Evolutionary conservation across 768 basidiomycete genomes (phyloP), one percentile per base, ranked within the genome.

Genomic region (Mrakia hoshinonis): DNA sequence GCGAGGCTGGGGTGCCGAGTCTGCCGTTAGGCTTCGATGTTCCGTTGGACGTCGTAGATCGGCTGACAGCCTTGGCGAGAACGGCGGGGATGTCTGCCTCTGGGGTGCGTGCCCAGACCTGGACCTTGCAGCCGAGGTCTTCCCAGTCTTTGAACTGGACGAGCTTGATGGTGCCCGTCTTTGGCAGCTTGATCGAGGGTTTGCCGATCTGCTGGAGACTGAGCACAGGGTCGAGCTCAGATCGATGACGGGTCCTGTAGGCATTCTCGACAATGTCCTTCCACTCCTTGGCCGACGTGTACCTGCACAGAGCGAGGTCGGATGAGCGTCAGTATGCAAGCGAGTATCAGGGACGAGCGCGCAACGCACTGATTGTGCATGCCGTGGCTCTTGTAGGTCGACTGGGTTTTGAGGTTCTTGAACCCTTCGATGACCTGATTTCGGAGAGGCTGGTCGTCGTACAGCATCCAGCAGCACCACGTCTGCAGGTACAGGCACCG

Each of bases 281-380:
- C 51, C 51, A 52, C 10, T 52, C 51, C 51, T 52, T 52, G n/a
- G 51, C 20, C 51, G 51, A 52, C 51, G 51, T 52, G 51, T 24
- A 52, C 51, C 51, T 52, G n/a, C n/a, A n/a, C n/a, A 24, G 20
- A 3, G n/a, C 10, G 51, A 26, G n/a, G 15, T n/a, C 10, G 18
- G n/a, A 26, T 10, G n/a, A 12, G 1, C 2, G 22, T 52, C n/a
- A 52, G 51, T 3, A 24, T 2, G 51, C 18, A 52, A 52, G 1
- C 3, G 18, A n/a, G 48, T n/a, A 52, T 6, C 49, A 10, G 26
- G 13, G 51, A 26, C n/a, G 18, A 52, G 7, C 51, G 51, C 11
- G 7, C 0, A 29, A 52, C 51, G n/a, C 18, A 52, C 51, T 52
- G n/a, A 29, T 29, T 52, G n/a, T 52, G 51, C 3, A 52, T n/a